Evolutionary conservation across 805 yeast species (phyloP).

Genomic region (Candida parachauliodes): DNA sequence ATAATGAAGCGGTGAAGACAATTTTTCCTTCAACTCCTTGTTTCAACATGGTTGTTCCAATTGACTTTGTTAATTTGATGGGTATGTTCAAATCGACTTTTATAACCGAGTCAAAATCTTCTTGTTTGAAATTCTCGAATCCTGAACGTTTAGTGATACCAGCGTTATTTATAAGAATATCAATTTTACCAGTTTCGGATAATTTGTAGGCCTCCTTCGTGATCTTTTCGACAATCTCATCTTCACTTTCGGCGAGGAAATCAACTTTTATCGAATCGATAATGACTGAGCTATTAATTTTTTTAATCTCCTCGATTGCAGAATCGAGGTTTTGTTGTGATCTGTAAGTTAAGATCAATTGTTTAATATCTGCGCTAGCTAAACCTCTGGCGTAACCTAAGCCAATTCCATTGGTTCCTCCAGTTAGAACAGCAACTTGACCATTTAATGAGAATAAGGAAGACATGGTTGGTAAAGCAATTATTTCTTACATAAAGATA

Average conservation of each 20-base stretch:
- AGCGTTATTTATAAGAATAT: conserved; percentile 44
- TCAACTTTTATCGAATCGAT: conserved; percentile 23
- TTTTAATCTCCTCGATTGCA: conserved; percentile 22
- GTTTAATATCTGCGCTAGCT: conserved; percentile 48
- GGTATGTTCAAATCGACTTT: conserved; percentile 38
- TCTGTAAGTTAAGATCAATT: conserved; percentile 32
- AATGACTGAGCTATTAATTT: conserved; percentile 17
- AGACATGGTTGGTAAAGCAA: not conserved
- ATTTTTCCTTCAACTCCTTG: conserved; percentile 55
- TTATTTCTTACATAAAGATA: not conserved
- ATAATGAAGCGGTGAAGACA: conserved; percentile 40
- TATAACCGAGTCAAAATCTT: conserved; percentile 35
- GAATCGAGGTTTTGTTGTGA: conserved; percentile 24
- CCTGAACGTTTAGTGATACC: conserved; percentile 46
- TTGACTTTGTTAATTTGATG: conserved; percentile 60
- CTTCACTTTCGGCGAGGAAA: conserved; percentile 18
- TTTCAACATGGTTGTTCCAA: conserved; percentile 85
- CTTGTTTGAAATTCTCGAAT: conserved; percentile 32
- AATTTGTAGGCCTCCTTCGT: conserved; percentile 24
- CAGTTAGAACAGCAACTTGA: conserved; percentile 45
- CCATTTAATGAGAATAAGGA: conserved; percentile 36
- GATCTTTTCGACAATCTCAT: conserved; percentile 24
- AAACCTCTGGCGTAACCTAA: conserved; percentile 48
- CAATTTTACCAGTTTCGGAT: conserved; percentile 29
- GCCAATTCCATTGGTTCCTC: conserved; percentile 60